phyloP scores from a whole-genome alignment of 352 stramenopile genomes.

The Pythium insidiosum region DNA sequence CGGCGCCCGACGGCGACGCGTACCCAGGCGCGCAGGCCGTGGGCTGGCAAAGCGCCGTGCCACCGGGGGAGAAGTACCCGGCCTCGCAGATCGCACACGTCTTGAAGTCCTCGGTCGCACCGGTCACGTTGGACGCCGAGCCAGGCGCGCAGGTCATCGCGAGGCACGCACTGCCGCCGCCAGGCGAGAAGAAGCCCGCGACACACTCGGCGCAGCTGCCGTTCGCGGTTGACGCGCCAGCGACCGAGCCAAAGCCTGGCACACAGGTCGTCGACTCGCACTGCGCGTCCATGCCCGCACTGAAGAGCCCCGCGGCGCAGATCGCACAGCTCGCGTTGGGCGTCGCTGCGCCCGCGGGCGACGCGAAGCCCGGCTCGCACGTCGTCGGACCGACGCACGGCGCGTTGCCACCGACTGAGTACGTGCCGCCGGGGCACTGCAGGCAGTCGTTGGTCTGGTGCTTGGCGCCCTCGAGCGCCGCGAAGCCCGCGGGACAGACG shows the following conservation, averaged over 20 bases:
- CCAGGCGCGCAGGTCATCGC: constrained; percentile 19
- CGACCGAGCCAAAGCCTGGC: constrained; percentile 21
- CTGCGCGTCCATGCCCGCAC: constrained; percentile 14
- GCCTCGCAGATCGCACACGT: constrained; percentile 25
- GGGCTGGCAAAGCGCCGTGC: constrained; percentile 13
- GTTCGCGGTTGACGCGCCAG: constrained; percentile 17
- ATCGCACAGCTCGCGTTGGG: constrained; percentile 22
- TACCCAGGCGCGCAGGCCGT: constrained; percentile 26
- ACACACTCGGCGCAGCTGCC: constrained; percentile 20
- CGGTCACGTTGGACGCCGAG: constrained; percentile 19
- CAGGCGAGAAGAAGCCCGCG: constrained; percentile 26
- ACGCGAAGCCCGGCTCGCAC: constrained; percentile 24
- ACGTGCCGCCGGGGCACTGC: constrained; percentile 22
- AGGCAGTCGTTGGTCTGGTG: constrained; percentile 23
- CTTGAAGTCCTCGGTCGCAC: constrained; percentile 8
- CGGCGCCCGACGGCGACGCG: constrained; percentile 26
- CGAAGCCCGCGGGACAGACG: constrained; percentile 20
- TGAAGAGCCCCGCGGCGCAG: constrained; percentile 24
- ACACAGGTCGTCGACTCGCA: constrained; percentile 24
- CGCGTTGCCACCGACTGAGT: constrained; percentile 18
- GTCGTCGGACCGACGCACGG: constrained; percentile 24
- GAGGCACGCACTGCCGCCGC: constrained; percentile 18
- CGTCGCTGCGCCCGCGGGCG: constrained; percentile 18
- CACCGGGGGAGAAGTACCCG: constrained; percentile 21
- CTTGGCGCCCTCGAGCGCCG: constrained; percentile 19